Evolutionary conservation across 495 filamentous ascomycete species (phyloP), one percentile per base, ranked within the genome.

Genomic region (Trichoderma erinaceum): DNA sequence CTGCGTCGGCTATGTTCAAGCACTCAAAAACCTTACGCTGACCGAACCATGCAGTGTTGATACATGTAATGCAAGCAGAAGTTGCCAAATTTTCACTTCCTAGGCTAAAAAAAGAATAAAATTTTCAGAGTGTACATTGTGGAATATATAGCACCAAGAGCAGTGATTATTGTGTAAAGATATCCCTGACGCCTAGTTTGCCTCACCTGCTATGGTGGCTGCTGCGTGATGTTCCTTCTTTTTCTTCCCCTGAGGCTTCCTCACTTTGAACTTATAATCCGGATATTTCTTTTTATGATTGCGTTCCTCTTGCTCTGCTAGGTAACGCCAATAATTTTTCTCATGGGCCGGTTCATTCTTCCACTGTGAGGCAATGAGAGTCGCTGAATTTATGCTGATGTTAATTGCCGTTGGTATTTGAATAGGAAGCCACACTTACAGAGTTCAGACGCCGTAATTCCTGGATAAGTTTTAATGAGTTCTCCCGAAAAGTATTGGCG

Each of bases 391-490:
- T n/a, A n/a, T n/a, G n/a, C n/a, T n/a, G n/a, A n/a, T n/a, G n/a
- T n/a, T n/a, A n/a, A n/a, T n/a, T 13, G 44, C 65, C 50, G 29
- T 48, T 64, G 4, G 41, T 38, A 41, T 18, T 6, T 38, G 29
- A 18, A 38, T 18, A 18, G 29, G 1, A 64, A 38, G 29, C 8
- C 41, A 15, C 50, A 65, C 66, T 41, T 46, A 43, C 25, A 67
- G 15, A 38, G 1, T 44, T 56, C 61, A 35, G 50, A 50, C 50
- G 66, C 67, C 15, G 67, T 66, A 29, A 32, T 23, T 23, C 70
- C 68, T 67, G 72, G 72, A 75, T 15, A 72, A 70, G 66, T 38
- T 43, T 23, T 8, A 38, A 48, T 41, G 68, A 72, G 43, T 69
- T 50, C 44, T 69, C 63, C 16, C 21, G 56, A 63, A 70, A 68